Evolutionary conservation across 2,329 filamentous ascomycete genomes (phyloP).

Genomic region (Aspergillus terreus): DNA sequence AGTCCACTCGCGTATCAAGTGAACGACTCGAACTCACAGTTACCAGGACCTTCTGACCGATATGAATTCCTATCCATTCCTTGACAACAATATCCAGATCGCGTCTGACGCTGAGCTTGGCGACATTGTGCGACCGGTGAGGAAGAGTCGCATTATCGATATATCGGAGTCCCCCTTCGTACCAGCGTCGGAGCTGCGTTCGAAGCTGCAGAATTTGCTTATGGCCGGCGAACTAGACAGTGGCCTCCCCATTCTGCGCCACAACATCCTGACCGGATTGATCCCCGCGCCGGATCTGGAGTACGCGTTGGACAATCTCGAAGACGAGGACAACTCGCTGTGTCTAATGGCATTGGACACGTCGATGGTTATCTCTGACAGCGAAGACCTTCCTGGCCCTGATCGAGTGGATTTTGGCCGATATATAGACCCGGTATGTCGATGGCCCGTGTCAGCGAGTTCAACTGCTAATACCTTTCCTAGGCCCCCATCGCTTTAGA

Average conservation of each 20-base stretch:
- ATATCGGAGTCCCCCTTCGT: constrained; percentile 80
- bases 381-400: constrained; percentile 50
- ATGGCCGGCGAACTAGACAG: constrained; percentile 86
- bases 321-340: constrained; percentile 64
- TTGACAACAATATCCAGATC: constrained; percentile 94
- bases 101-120: constrained; percentile 84
- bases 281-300: constrained; percentile 94
- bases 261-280: constrained; percentile 77
- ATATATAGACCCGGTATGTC: constrained; percentile 78
- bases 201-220: constrained; percentile 78
- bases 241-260: constrained; percentile 77
- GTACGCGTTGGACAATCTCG: constrained; percentile 81
- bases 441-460: too few relatives aligned
- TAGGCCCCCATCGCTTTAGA: constrained; percentile 83
- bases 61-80: constrained; percentile 95
- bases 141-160: constrained; percentile 78
- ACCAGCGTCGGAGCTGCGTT: constrained; percentile 68
- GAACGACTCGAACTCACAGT: constrained; percentile 14
- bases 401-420: constrained; percentile 82
- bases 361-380: constrained; percentile 55
- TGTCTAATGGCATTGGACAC: constrained; percentile 77
- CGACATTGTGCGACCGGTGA: constrained; percentile 76
- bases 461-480: neutral
- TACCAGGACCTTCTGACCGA: constrained; percentile 79
- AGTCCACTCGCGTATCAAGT: constrained; percentile 27